Percentiles rank a stretch among this genome's conserved stretches.
phyloP scores from a whole-genome alignment of 2,329 filamentous ascomycete species.

The Arthrinium puccinioides region DNA sequence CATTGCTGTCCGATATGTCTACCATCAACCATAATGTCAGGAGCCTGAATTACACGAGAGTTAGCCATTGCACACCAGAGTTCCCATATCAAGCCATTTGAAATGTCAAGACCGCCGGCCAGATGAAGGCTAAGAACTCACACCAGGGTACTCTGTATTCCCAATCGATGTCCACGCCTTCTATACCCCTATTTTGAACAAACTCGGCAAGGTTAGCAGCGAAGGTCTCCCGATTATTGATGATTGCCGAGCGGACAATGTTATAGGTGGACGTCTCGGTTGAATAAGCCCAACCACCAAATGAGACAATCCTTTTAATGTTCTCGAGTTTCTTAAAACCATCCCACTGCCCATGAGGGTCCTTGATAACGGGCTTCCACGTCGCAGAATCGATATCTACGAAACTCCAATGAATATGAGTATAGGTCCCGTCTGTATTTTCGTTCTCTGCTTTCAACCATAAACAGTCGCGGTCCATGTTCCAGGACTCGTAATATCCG shows the following conservation, averaged over 20 bases:
- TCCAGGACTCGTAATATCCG: constrained; percentile 23
- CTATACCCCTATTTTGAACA: constrained; percentile 19
- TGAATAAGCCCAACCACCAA: constrained; percentile 32
- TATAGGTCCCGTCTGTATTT: constrained; percentile 11
- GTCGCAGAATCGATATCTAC: constrained; percentile 13
- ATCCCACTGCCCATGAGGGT: constrained; percentile 14
- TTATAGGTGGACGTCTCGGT: constrained; percentile 22
- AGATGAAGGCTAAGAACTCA: no score
- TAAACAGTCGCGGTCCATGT: constrained; percentile 17
- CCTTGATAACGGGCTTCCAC: constrained; percentile 14
- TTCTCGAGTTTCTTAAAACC: constrained; percentile 13
- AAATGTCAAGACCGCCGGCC: constrained; percentile 16
- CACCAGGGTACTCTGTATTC: no score
- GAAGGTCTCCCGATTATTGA: constrained; percentile 21
- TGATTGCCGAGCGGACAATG: constrained; percentile 25
- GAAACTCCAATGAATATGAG: constrained; percentile 23
- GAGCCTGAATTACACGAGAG: constrained; percentile 18
- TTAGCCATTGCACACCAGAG: neutral
- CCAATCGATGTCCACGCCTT: constrained; percentile 23
- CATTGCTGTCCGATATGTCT: constrained; percentile 11
- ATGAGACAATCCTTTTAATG: constrained; percentile 26
- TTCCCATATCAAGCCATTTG: constrained; percentile 2
- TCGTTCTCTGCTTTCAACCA: constrained; percentile 13
- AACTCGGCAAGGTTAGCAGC: constrained; percentile 21
- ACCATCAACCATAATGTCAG: no score